A percentile compares a stretch with the other conserved stretches of the same genome.
phyloP scores from a whole-genome alignment of 768 basidiomycete genomes.

The Rhizopogon vulgaris region DNA sequence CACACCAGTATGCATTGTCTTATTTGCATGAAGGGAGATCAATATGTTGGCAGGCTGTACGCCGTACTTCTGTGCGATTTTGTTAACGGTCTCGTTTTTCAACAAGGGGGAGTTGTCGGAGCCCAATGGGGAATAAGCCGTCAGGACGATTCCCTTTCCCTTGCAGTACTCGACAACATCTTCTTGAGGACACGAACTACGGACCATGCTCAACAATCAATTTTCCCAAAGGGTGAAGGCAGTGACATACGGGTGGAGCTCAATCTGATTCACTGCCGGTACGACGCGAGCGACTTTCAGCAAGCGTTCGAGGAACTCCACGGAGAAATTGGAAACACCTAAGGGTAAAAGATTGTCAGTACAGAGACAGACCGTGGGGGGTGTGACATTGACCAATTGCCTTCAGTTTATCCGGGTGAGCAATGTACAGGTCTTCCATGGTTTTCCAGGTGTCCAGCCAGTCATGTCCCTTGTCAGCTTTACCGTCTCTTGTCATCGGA shows the following conservation, averaged over 20 bases:
- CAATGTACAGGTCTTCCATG: constrained; percentile 65
- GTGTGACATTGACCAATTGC: constrained; percentile 53
- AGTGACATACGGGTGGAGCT: constrained; percentile 56
- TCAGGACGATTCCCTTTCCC: constrained; percentile 59
- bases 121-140: constrained; percentile 78
- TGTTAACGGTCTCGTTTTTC: constrained; percentile 49
- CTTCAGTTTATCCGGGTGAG: constrained; percentile 64
- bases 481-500: constrained; percentile 53
- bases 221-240: background rate
- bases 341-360: constrained; percentile 12
- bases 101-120: constrained; percentile 65
- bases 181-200: constrained; percentile 56
- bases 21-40: constrained; percentile 69
- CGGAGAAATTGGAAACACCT: constrained; percentile 70
- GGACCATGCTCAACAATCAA: constrained; percentile 5
- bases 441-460: constrained; percentile 77
- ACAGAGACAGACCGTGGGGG: background rate
- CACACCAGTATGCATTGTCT: constrained; percentile 46
- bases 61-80: constrained; percentile 56
- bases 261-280: constrained; percentile 79
- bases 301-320: constrained; percentile 56
- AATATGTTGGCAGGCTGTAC: constrained; percentile 62
- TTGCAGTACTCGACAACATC: constrained; percentile 59
- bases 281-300: constrained; percentile 47
- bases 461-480: constrained; percentile 47